These are phyloP conservation scores for Penicillium steckii DNA, from an alignment of 495 filamentous ascomycete genomes.

Conservation along the genomic window DNA sequence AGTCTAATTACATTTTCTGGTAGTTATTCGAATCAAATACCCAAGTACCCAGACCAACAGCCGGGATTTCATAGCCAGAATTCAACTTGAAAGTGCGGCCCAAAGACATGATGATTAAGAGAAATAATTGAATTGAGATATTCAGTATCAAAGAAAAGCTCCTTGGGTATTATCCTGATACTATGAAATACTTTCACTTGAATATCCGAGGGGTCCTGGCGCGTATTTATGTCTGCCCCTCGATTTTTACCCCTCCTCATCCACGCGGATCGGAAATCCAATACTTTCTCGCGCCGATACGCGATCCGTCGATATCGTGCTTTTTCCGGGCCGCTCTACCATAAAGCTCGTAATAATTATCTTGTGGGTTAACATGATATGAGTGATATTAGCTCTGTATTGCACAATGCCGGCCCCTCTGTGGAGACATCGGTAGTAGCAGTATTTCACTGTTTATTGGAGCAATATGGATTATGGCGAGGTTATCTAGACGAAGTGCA, in stretches of 20 bases:
- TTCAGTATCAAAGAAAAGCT: too few species aligned
- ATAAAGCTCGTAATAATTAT: too few species aligned
- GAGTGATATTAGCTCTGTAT: conserved; percentile 1
- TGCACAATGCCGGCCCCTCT: conserved; percentile 6
- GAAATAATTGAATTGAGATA: too few species aligned
- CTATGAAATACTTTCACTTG: background rate
- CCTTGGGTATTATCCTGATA: background rate
- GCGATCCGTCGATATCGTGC: background rate
- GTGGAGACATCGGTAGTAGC: too few species aligned
- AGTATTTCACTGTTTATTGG: too few species aligned
- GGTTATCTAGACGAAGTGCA: too few species aligned
- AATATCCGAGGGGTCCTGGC: background rate
- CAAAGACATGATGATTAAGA: conserved; percentile 29
- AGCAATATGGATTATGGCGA: too few species aligned
- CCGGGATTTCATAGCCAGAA: conserved; percentile 41
- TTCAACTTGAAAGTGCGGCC: conserved; percentile 40
- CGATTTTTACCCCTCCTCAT: conserved; percentile 11
- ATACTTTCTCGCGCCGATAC: background rate
- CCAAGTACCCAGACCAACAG: conserved; percentile 35
- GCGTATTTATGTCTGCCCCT: conserved; percentile 8
- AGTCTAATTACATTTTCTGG: background rate
- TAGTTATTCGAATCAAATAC: conserved; percentile 8
- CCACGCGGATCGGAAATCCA: conserved; percentile 1
- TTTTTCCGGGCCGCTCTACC: background rate
- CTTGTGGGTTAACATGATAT: too few species aligned